A percentile compares a stretch with the other conserved stretches of the same genome.
phyloP scores from a whole-genome alignment of 2,329 filamentous ascomycete genomes.

The Venturia asperata region DNA sequence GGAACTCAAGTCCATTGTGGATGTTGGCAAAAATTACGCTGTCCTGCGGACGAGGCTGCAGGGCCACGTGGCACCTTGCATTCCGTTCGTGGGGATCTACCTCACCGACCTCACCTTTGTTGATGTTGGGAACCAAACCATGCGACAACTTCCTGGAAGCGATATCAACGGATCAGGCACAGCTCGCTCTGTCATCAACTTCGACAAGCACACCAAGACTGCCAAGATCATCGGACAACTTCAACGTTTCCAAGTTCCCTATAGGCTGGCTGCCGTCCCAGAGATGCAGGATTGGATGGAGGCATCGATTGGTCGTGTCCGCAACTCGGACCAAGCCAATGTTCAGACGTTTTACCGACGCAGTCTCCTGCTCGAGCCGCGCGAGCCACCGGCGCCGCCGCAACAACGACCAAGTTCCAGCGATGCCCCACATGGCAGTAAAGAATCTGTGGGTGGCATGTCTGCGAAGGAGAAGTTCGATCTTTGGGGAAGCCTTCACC shows the following conservation, averaged over 20 bases:
- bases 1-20: constrained; percentile 73
- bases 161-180: constrained; percentile 56
- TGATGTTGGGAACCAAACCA: constrained; percentile 85
- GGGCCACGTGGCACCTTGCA: constrained; percentile 80
- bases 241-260: constrained; percentile 92
- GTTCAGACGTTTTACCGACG: constrained; percentile 70
- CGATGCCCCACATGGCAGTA: not conserved
- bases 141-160: constrained; percentile 62
- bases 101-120: constrained; percentile 94
- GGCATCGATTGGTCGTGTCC: constrained; percentile 69
- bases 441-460: constrained; percentile 17
- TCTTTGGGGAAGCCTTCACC: constrained; percentile 18
- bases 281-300: constrained; percentile 94
- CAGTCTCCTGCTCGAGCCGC: constrained; percentile 74
- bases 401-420: not conserved
- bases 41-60: constrained; percentile 75
- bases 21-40: constrained; percentile 86
- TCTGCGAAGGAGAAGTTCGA: constrained; percentile 20
- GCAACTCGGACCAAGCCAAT: constrained; percentile 50
- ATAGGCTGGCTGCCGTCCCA: constrained; percentile 70
- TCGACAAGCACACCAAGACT: constrained; percentile 92
- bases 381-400: constrained; percentile 28
- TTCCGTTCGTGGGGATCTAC: constrained; percentile 94
- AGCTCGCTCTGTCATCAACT: constrained; percentile 71
- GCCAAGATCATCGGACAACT: constrained; percentile 94